Base-by-base conservation (phyloP, 2,329 filamentous ascomycete genomes). In the Tolypocladium nubicola region DNA sequence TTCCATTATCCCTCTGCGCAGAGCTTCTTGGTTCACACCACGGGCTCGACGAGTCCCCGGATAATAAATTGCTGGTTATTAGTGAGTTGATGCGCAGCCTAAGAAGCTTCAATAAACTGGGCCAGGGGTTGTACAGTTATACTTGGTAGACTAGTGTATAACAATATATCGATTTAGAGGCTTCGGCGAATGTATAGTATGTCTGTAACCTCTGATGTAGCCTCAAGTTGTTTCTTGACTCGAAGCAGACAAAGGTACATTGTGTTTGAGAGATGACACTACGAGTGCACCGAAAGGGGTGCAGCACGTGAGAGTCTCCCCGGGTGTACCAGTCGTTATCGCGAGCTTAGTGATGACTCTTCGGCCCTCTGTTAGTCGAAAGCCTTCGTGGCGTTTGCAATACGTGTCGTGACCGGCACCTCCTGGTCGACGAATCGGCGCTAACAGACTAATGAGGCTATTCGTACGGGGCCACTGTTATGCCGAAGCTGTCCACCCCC, bases 21-120 rank as follows among this genome's bases (percentile, higher is more conserved):
- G 58, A 57, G 14, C 64, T 57, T 33, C 37, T 57, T n/a, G 50
- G n/a, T 49, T 16, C 56, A n/a, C 38, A 56, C 23, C 21, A 30
- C 16, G 33, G 19, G 10, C 19, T 37, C 19, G 52, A 53, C 3
- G 37, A 53, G 37, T n/a, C 37, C 3, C n/a, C 21, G 2, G 52
- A 40, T 14, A 26, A 53, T 21, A 40, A 53, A 23, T 23, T 53
- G 21, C 1, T 19, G 8, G 21, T 26, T 30, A 11, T 53, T 26
- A 40, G 11, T 11, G 52, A 53, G n/a, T 30, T 53, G 52, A 26
- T 53, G 37, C 33, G 37, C 13, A 39, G 33, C 23, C 23, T 53
- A 23, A 23, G 21, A 6, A 40, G 21, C 8, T 53, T 53, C 21
- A 53, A 53, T 26, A 53, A 53, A n/a, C 19, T 53, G 5, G 52